Percentiles rank a stretch among this genome's conserved stretches.
Evolutionary conservation across 2,329 filamentous ascomycete genomes (phyloP).

Genomic region (Ceratocystis huliohia): DNA sequence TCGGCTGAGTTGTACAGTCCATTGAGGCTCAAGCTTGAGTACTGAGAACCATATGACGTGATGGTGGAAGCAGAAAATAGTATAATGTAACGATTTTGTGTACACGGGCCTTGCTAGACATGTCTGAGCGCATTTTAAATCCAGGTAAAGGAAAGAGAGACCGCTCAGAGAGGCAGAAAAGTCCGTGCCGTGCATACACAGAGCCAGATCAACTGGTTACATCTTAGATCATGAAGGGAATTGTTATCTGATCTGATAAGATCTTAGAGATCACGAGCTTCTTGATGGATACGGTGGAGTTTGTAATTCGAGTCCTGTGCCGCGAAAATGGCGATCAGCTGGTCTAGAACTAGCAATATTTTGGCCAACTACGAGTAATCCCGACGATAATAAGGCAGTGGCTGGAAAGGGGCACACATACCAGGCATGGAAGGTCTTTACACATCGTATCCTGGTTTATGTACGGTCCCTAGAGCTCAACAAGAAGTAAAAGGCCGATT

Average conservation of each 20-base stretch:
- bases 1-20: not conserved
- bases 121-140: not conserved
- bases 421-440: no score
- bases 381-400: no score
- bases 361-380: no score
- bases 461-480: no score
- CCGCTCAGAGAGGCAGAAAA: not conserved
- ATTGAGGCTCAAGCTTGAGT: not conserved
- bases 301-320: not conserved
- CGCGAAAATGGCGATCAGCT: no score
- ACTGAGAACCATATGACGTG: not conserved
- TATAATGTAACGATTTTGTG: not conserved
- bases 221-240: not conserved
- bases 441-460: no score
- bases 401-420: no score
- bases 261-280: not conserved
- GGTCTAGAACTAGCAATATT: no score
- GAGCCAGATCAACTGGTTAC: not conserved
- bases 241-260: constrained; percentile 10
- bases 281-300: not conserved
- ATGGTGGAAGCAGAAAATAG: not conserved
- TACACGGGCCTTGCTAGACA: not conserved
- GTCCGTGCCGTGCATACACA: not conserved
- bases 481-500: no score
- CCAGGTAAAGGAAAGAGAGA: not conserved